phyloP scores from a whole-genome alignment of 169 alveolate genomes.

The Besnoitia besnoiti region DNA sequence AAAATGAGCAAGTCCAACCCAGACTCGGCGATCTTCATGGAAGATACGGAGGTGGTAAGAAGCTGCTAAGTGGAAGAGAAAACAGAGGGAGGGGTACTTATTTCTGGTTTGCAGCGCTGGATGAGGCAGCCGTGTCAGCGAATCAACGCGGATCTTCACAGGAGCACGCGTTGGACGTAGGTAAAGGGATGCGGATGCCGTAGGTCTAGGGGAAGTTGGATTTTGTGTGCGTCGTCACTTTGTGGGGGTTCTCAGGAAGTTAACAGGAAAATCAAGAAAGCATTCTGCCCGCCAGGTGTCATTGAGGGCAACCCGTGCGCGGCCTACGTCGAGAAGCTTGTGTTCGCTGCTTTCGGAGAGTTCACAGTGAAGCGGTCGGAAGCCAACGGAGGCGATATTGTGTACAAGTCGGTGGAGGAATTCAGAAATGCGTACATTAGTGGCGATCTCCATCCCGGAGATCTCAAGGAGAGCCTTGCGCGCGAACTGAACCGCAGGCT shows the following conservation, averaged over 20 bases:
- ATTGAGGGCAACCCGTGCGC: slow-evolving; percentile 95
- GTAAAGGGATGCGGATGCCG: neutral
- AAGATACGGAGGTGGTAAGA: slow-evolving; percentile 90
- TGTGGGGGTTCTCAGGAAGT: slow-evolving; percentile 79
- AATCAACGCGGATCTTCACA: neutral
- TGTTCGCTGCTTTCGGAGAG: slow-evolving; percentile 71
- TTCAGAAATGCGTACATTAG: slow-evolving; percentile 87
- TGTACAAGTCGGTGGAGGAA: slow-evolving; percentile 85
- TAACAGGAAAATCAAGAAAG: slow-evolving; percentile 93
- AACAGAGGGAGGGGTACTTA: neutral
- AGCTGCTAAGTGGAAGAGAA: neutral
- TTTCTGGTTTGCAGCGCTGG: too few species aligned
- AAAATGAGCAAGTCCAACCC: slow-evolving; percentile 96
- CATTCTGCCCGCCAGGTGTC: slow-evolving; percentile 94
- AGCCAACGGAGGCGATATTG: slow-evolving; percentile 80
- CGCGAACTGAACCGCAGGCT: slow-evolving; percentile 89
- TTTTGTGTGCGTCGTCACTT: neutral
- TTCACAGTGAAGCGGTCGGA: slow-evolving; percentile 45
- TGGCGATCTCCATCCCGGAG: slow-evolving; percentile 95
- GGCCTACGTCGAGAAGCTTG: slow-evolving; percentile 92
- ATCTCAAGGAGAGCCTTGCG: slow-evolving; percentile 92
- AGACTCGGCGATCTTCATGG: slow-evolving; percentile 98
- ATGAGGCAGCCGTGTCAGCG: neutral
- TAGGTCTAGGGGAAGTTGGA: neutral
- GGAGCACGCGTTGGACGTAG: neutral